Evolutionary conservation across 768 basidiomycete species (phyloP).

Genomic region (Mycena latifolia): DNA sequence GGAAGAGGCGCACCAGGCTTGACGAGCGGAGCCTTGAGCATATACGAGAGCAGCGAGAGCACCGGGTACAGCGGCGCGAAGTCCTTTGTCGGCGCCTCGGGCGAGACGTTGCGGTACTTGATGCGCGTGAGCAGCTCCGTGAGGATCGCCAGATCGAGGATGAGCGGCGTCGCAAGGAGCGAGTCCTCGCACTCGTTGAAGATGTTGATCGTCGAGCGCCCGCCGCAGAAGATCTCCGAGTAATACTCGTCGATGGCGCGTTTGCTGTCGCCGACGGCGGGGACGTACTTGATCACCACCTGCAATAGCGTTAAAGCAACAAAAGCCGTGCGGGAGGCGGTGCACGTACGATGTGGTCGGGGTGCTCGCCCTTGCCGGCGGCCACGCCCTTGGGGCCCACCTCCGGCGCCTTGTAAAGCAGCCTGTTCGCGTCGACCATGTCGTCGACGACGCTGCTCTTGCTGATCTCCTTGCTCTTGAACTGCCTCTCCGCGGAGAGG

Average conservation of each 20-base stretch:
- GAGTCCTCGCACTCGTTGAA: slow-evolving; percentile 99
- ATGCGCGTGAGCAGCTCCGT: slow-evolving; percentile 95
- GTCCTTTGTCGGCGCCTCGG: slow-evolving; percentile 58
- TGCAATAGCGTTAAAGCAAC: neutral
- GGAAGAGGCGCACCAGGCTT: slow-evolving; percentile 73
- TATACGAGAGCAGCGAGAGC: slow-evolving; percentile 93
- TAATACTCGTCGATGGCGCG: slow-evolving; percentile 99
- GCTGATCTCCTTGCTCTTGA: slow-evolving; percentile 98
- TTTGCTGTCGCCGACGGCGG: slow-evolving; percentile 97
- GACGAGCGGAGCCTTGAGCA: slow-evolving; percentile 98
- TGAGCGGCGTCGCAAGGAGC: slow-evolving; percentile 94
- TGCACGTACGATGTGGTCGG: slow-evolving; percentile 81
- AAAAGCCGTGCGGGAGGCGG: neutral
- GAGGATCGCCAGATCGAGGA: slow-evolving; percentile 93
- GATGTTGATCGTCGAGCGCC: slow-evolving; percentile 93
- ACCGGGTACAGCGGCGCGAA: slow-evolving; percentile 92
- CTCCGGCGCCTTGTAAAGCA: slow-evolving; percentile 89
- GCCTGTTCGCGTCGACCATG: slow-evolving; percentile 93
- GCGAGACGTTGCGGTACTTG: slow-evolving; percentile 77
- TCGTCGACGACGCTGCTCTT: slow-evolving; percentile 98
- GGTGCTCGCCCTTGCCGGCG: slow-evolving; percentile 92
- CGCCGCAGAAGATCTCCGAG: slow-evolving; percentile 97
- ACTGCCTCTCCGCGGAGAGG: slow-evolving; percentile 90
- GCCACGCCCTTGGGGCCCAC: slow-evolving; percentile 62
- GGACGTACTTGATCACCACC: slow-evolving; percentile 96